phyloP scores from a whole-genome alignment of 768 basidiomycete genomes.

The Suillus subalutaceus region DNA sequence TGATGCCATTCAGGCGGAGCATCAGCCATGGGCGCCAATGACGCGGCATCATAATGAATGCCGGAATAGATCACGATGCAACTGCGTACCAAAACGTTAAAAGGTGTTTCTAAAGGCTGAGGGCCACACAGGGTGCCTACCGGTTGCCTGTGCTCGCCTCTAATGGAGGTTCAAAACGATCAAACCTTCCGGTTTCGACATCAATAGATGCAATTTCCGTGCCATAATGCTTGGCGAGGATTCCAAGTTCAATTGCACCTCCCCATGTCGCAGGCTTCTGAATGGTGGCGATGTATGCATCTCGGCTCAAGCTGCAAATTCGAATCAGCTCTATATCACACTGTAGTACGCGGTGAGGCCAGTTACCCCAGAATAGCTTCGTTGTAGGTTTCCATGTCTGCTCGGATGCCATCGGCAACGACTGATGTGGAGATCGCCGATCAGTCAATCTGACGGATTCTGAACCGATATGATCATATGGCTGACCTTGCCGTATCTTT shows the following conservation, averaged over 20 bases:
- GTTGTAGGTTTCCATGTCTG: slow-evolving; percentile 70
- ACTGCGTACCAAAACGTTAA: slow-evolving; percentile 32
- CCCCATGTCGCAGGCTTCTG: slow-evolving; percentile 85
- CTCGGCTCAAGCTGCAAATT: slow-evolving; percentile 48
- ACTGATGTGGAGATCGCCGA: slow-evolving; percentile 46
- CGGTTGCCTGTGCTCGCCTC: slow-evolving; percentile 39
- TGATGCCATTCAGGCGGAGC: slow-evolving; percentile 90
- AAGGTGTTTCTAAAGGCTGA: background rate
- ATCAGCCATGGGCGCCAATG: slow-evolving; percentile 74
- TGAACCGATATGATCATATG: background rate
- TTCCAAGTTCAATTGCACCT: slow-evolving; percentile 90
- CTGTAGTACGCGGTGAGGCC: slow-evolving; percentile 2
- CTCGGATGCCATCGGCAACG: slow-evolving; percentile 79
- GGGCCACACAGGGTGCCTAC: slow-evolving; percentile 11
- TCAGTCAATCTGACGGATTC: slow-evolving; percentile 6
- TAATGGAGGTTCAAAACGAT: slow-evolving; percentile 69
- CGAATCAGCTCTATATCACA: slow-evolving; percentile 7
- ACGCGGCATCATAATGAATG: slow-evolving; percentile 94
- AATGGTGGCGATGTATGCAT: slow-evolving; percentile 82
- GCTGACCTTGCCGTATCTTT: slow-evolving; percentile 72
- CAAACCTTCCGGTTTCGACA: slow-evolving; percentile 89
- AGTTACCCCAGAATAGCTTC: slow-evolving; percentile 86
- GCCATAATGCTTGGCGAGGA: slow-evolving; percentile 79
- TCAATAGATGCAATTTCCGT: slow-evolving; percentile 91
- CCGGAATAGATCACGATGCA: slow-evolving; percentile 91